Percentiles rank a stretch among this genome's conserved stretches.
Conservation (phyloP, 2,329 filamentous ascomycete species). For the Aspergillus calidoustus region DNA sequence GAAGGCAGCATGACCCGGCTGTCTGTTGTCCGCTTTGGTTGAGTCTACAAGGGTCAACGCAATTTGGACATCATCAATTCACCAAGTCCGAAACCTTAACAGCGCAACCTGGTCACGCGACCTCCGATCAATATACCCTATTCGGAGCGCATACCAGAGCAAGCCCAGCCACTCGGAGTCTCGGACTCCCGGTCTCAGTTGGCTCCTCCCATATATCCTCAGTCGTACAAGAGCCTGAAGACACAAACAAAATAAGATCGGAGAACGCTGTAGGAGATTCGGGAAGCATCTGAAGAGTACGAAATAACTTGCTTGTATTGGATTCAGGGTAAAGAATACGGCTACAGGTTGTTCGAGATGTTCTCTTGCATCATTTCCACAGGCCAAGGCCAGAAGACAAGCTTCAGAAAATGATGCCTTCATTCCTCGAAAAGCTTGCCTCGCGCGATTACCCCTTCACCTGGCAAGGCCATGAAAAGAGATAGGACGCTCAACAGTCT, state of each 20-base stretch:
- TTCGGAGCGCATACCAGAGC: background rate
- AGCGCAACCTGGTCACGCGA: constrained; percentile 4
- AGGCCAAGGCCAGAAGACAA: constrained; percentile 20
- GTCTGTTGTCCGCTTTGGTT: constrained; percentile 4
- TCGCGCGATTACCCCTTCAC: constrained; percentile 22
- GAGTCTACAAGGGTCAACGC: constrained; percentile 1
- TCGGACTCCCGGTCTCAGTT: background rate
- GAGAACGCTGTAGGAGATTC: background rate
- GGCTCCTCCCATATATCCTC: background rate
- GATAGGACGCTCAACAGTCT: constrained; percentile 31
- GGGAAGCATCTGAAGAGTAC: background rate
- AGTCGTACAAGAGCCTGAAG: background rate
- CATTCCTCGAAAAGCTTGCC: constrained; percentile 34
- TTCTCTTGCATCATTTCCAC: constrained; percentile 48
- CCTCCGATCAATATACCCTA: background rate
- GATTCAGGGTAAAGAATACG: background rate
- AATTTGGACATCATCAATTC: background rate
- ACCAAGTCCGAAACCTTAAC: background rate
- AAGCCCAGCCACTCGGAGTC: background rate
- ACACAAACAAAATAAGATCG: background rate
- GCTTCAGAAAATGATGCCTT: constrained; percentile 44
- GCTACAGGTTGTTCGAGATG: constrained; percentile 40
- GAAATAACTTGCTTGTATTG: background rate
- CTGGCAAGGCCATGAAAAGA: constrained; percentile 22
- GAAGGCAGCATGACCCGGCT: constrained; percentile 6